Base-by-base conservation (phyloP, 2,329 filamentous ascomycete species). In the Colletotrichum eremochloae region DNA sequence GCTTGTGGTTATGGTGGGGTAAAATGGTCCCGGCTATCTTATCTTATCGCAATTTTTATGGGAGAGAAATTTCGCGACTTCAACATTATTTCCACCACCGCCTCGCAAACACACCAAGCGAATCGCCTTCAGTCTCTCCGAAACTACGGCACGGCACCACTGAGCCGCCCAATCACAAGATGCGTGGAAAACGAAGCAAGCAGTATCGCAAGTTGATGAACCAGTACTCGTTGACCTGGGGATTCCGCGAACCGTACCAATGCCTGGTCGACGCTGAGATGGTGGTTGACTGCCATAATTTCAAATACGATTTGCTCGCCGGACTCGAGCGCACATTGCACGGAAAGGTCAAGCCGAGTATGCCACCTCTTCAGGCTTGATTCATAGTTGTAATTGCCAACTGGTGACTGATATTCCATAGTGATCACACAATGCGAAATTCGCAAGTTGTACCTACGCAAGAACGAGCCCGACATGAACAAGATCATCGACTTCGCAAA, bases 231-330 rank as follows among this genome's bases (percentile, higher is more conserved):
- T 88, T 96, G 81, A 91, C 91, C 73, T 98, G 97, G 80, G 92
- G 93, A 73, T 98, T 98, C 82, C 94, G 95, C 76, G 93, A 96
- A 83, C 95, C 96, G 14, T 98, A 98, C 84, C 96, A 98, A 84
- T 92, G 97, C 63, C 86, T 97, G 55, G 91, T 98, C 73, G 95
- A 97, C 80, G 93, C 94, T 71, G 91, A 95, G 75, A 94, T 98
- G 77, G 89, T 98, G 63, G 88, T 90, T 78, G 94, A 97, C 80
- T 91, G 95, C 31, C 90, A 92, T 75, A 89, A 90, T 62, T 96
- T 93, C 85, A 96, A 96, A 78, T 97, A 98, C 93, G 93, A 97
- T 74, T 86, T 98, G n/a, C 85, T 93, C 62, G 88, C 89, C 48
- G 90, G 92, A 31, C 85, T 98, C 40, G 90, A 95, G 79, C 89